Evolutionary conservation across 2,329 filamentous ascomycete genomes (phyloP).

Genomic region (Phyllosticta capitalensis): DNA sequence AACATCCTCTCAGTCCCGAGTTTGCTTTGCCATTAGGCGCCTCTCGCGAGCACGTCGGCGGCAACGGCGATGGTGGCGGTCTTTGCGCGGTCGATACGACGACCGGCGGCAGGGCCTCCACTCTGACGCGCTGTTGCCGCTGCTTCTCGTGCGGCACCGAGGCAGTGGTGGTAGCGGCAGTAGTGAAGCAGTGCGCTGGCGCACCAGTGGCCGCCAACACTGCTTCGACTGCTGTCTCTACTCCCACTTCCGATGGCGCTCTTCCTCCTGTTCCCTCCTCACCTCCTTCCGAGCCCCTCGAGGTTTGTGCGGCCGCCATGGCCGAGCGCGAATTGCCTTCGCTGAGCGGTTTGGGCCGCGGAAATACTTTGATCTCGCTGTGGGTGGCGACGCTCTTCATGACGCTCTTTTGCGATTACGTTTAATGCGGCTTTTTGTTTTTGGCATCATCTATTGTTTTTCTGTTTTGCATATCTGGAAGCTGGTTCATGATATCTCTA

Average conservation of each 20-base stretch:
- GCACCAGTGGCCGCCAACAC: background rate
- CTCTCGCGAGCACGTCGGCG: background rate
- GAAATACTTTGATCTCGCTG: background rate
- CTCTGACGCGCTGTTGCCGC: background rate
- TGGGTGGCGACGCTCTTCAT: background rate
- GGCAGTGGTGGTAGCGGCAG: background rate
- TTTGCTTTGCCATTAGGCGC: background rate
- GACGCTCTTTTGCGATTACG: background rate
- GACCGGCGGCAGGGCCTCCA: background rate
- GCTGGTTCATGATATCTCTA: background rate
- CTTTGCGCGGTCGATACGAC: background rate
- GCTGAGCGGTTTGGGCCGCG: background rate
- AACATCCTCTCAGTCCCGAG: background rate
- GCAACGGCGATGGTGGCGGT: background rate
- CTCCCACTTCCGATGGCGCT: background rate
- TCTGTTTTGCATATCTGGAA: background rate
- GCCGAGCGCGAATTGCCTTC: background rate
- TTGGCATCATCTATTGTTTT: background rate
- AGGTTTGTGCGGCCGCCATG: background rate
- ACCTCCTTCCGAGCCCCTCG: background rate
- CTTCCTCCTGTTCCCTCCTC: background rate
- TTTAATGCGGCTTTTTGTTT: background rate
- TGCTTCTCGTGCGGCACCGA: background rate
- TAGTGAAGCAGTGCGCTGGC: background rate
- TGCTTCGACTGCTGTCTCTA: background rate